Percentiles rank a stretch among this genome's conserved stretches.
phyloP scores from a whole-genome alignment of 2,329 filamentous ascomycete genomes.

The Xylaria sp. region DNA sequence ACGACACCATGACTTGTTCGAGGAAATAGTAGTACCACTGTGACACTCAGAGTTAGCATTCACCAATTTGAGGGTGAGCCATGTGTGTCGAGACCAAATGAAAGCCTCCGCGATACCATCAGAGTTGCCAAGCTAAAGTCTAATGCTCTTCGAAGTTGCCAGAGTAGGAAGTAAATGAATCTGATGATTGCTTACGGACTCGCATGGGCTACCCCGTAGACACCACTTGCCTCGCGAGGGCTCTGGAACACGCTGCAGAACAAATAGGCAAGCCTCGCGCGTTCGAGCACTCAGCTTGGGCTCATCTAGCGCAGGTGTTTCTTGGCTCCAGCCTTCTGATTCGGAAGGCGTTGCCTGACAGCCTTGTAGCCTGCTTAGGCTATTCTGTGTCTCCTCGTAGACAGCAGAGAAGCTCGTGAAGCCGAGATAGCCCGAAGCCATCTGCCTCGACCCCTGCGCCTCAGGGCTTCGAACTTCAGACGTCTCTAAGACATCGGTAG shows the following conservation, averaged over 20 bases:
- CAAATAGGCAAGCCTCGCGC: slow-evolving; percentile 53
- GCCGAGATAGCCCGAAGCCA: slow-evolving; percentile 55
- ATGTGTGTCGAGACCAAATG: not conserved
- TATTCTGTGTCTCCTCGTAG: slow-evolving; percentile 56
- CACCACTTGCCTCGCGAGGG: slow-evolving; percentile 40
- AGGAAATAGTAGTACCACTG: slow-evolving; percentile 50
- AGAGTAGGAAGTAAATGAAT: not conserved
- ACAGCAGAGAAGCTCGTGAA: slow-evolving; percentile 58
- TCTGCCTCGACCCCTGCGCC: slow-evolving; percentile 33
- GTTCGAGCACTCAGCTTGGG: slow-evolving; percentile 42
- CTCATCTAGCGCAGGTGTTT: slow-evolving; percentile 22
- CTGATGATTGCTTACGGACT: slow-evolving; percentile 32
- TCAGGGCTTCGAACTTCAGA: slow-evolving; percentile 35
- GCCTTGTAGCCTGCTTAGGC: slow-evolving; percentile 51
- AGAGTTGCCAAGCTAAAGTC: not conserved
- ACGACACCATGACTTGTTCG: slow-evolving; percentile 46
- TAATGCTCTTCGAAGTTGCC: not conserved
- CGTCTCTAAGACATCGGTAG: slow-evolving; percentile 15
- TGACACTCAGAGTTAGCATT: not conserved
- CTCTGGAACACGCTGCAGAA: slow-evolving; percentile 53
- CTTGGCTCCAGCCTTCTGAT: slow-evolving; percentile 13
- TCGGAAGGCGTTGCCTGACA: slow-evolving; percentile 30
- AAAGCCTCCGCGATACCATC: not conserved
- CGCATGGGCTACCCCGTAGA: slow-evolving; percentile 43
- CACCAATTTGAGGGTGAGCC: not conserved